Conservation (phyloP, 805 yeast genomes). For the Candida schatavii region DNA sequence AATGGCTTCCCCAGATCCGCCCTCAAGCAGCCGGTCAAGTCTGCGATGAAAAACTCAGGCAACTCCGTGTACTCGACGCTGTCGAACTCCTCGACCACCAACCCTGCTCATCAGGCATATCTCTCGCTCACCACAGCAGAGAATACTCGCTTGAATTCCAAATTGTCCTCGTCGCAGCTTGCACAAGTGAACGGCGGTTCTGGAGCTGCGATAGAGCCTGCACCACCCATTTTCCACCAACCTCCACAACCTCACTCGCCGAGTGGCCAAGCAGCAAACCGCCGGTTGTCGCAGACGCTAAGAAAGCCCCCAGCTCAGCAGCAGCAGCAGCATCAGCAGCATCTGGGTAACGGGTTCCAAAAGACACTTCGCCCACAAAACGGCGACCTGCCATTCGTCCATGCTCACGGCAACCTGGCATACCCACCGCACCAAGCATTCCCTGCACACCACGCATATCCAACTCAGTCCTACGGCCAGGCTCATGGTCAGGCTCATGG, state of each 20-base stretch:
- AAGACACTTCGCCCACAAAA: constrained; percentile 4
- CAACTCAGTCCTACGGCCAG: background rate
- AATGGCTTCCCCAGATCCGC: constrained; percentile 13
- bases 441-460: constrained; percentile 11
- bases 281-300: constrained; percentile 20
- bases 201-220: constrained; percentile 8
- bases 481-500: constrained; percentile 4
- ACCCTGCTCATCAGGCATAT: constrained; percentile 62
- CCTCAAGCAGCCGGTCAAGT: constrained; percentile 43
- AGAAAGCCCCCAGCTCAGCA: constrained; percentile 21
- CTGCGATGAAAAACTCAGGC: constrained; percentile 47
- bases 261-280: constrained; percentile 4
- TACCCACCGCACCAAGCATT: constrained; percentile 4
- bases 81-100: constrained; percentile 13
- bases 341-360: background rate
- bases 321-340: constrained; percentile 6
- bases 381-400: constrained; percentile 1
- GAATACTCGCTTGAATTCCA: constrained; percentile 71
- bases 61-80: constrained; percentile 13
- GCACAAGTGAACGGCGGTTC: background rate
- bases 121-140: constrained; percentile 73
- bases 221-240: constrained; percentile 5
- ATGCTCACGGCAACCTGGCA: constrained; percentile 3
- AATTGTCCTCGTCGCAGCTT: constrained; percentile 43
- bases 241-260: constrained; percentile 6